phyloP scores from a whole-genome alignment of 371 early-diverging fungal genomes.

The Mucor saturninus region DNA sequence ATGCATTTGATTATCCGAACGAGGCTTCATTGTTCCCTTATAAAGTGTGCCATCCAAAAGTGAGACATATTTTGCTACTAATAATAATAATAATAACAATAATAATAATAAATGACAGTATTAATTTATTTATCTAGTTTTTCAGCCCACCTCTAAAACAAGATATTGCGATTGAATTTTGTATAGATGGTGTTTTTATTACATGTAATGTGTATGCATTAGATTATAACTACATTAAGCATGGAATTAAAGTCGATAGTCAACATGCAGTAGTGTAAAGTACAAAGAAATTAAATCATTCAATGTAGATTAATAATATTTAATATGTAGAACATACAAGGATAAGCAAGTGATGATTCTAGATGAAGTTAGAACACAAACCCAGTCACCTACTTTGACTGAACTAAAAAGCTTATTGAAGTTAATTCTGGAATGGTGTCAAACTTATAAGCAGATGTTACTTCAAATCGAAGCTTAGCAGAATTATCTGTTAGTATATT shows the following conservation, averaged over 20 bases:
- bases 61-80: slow-evolving; percentile 16
- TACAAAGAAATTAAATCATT: slow-evolving; percentile 3
- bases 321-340: slow-evolving; percentile 39
- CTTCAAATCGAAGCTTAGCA: slow-evolving; percentile 34
- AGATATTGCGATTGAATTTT: slow-evolving; percentile 51
- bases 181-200: slow-evolving; percentile 42
- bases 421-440: slow-evolving; percentile 36
- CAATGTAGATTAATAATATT: background rate
- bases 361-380: slow-evolving; percentile 42
- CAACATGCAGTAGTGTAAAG: slow-evolving; percentile 24
- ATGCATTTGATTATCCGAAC: slow-evolving; percentile 49
- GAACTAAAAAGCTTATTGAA: slow-evolving; percentile 36
- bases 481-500: no score
- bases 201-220: slow-evolving; percentile 45
- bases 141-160: slow-evolving; percentile 51
- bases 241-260: slow-evolving; percentile 15
- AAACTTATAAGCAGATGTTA: slow-evolving; percentile 41
- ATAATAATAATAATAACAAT: no score
- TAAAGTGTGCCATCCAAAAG: slow-evolving; percentile 57
- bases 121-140: slow-evolving; percentile 20
- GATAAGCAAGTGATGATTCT: slow-evolving; percentile 43
- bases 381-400: slow-evolving; percentile 51
- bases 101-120: no score
- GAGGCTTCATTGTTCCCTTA: slow-evolving; percentile 49
- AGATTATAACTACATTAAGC: slow-evolving; percentile 31